These are phyloP conservation scores for Incumbomyces lentus DNA, from an alignment of 2,329 filamentous ascomycete species.

Conservation along the genomic window DNA sequence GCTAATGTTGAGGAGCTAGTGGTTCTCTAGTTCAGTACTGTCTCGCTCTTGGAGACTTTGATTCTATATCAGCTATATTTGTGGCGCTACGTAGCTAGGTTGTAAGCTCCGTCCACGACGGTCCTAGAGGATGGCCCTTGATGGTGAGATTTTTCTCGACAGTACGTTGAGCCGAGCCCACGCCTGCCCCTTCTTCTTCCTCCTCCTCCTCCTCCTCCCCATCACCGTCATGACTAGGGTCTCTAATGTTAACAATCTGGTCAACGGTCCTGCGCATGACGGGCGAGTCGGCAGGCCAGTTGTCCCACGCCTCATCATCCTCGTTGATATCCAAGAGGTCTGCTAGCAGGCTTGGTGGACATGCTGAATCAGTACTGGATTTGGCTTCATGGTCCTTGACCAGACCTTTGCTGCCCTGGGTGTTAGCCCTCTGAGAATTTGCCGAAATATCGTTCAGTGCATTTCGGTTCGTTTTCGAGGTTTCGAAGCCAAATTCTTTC, in stretches of 20 bases:
- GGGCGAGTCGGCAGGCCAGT: conserved; percentile 41
- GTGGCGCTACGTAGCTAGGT: not conserved
- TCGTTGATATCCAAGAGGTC: conserved; percentile 24
- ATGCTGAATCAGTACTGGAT: conserved; percentile 13
- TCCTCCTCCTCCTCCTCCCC: not conserved
- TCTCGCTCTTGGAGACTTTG: too few species aligned
- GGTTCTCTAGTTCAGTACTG: too few species aligned
- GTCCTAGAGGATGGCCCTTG: not conserved
- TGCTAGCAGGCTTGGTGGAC: conserved; percentile 9
- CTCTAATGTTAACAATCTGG: conserved; percentile 1
- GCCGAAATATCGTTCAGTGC: too few species aligned
- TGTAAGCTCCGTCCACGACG: conserved; percentile 2
- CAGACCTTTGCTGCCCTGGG: conserved; percentile 15
- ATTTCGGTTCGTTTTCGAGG: conserved; percentile 29
- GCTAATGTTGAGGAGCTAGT: too few species aligned
- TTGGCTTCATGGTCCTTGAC: conserved; percentile 14
- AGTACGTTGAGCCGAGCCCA: not conserved
- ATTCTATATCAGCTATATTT: not conserved
- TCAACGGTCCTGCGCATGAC: not conserved
- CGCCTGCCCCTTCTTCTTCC: too few species aligned
- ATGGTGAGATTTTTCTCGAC: not conserved
- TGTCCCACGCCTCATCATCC: conserved; percentile 45
- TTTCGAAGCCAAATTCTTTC: conserved; percentile 42
- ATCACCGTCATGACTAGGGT: conserved; percentile 1
- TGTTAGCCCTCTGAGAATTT: conserved; percentile 16